These are phyloP conservation scores for Penicillium sp. DNA, from an alignment of 2,329 filamentous ascomycete species.

Conservation along the genomic window DNA sequence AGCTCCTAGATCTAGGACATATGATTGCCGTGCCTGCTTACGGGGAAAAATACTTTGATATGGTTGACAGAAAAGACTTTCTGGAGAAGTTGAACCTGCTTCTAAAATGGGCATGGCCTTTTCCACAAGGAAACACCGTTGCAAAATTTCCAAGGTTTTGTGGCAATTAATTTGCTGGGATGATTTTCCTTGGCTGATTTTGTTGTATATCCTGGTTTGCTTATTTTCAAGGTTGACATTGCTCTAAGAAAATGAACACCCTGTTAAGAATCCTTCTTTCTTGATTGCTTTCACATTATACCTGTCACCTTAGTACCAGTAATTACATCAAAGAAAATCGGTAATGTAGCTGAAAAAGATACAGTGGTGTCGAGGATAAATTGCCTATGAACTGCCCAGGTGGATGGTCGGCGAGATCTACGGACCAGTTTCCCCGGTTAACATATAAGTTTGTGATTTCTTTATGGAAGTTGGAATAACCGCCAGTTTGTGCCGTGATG, in stretches of 20 bases:
- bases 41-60: constrained; percentile 3
- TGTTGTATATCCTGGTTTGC: background rate
- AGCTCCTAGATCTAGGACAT: constrained; percentile 4
- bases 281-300: background rate
- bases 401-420: no score
- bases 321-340: background rate
- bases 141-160: background rate
- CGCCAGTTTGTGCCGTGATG: no score
- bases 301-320: background rate
- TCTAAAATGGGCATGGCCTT: background rate
- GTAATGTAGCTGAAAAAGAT: background rate
- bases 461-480: no score
- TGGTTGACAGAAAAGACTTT: background rate
- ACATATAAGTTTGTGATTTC: no score
- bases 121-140: constrained; percentile 1
- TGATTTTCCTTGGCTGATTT: background rate
- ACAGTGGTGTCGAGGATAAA: background rate
- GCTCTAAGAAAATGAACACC: background rate
- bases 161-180: background rate
- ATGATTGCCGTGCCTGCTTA: constrained; percentile 1
- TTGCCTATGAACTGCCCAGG: no score
- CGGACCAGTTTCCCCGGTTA: no score
- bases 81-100: background rate
- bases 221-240: background rate
- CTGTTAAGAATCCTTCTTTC: background rate